These are phyloP conservation scores for Beauveria bassiana DNA, from an alignment of 2,329 filamentous ascomycete species.

Conservation along the genomic window DNA sequence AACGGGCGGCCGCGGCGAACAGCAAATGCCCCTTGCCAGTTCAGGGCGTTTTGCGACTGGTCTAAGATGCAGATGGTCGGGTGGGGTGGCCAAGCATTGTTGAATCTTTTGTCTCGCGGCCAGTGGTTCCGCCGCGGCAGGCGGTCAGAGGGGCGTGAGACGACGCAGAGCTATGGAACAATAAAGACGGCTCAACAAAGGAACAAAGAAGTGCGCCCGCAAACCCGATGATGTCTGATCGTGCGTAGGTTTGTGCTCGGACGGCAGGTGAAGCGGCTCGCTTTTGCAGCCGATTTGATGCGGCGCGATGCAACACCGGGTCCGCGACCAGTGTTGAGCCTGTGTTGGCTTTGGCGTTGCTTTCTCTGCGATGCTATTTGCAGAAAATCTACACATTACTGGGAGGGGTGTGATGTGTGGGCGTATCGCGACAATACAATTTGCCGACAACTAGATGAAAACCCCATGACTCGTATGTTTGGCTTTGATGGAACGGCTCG, in stretches of 20 bases:
- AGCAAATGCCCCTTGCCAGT: neutral
- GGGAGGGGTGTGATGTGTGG: neutral
- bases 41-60: neutral
- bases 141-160: neutral
- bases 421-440: neutral
- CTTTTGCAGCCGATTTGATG: neutral
- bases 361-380: neutral
- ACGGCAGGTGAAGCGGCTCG: neutral
- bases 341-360: neutral
- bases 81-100: neutral
- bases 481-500: neutral
- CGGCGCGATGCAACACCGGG: neutral
- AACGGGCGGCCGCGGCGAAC: neutral
- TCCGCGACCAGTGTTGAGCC: neutral
- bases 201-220: neutral
- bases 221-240: neutral
- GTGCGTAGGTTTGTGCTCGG: neutral
- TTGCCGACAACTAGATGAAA: neutral
- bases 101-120: neutral
- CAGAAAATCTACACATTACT: neutral
- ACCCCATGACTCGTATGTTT: conserved; percentile 3
- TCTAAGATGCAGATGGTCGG: neutral
- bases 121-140: neutral
- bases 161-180: neutral
- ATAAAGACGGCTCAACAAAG: neutral